phyloP scores from a whole-genome alignment of 106 monocot genomes.

The Allium cepa region DNA sequence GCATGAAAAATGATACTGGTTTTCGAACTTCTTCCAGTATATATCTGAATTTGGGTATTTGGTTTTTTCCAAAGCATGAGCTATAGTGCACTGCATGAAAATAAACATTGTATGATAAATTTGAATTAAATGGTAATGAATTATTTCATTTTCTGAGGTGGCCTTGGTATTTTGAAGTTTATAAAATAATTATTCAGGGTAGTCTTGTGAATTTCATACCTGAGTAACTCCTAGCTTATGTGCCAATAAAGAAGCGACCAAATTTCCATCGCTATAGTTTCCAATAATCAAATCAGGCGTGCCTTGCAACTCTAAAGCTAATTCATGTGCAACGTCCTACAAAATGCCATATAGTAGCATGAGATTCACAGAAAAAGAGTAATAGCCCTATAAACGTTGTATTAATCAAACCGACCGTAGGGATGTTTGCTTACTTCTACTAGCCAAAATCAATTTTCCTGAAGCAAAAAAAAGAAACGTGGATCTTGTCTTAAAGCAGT shows the following conservation, averaged over 20 bases:
- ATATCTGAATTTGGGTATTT: slow-evolving; percentile 66
- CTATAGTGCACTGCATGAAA: slow-evolving; percentile 22
- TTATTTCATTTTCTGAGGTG: background rate
- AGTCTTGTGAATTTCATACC: slow-evolving; percentile 2
- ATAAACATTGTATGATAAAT: background rate
- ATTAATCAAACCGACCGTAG: too few relatives aligned
- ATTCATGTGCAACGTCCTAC: slow-evolving; percentile 23
- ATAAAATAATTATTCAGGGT: background rate
- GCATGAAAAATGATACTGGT: slow-evolving; percentile 49
- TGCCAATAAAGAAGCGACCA: slow-evolving; percentile 24
- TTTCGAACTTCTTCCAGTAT: slow-evolving; percentile 65
- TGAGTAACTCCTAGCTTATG: slow-evolving; percentile 27
- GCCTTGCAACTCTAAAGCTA: slow-evolving; percentile 18
- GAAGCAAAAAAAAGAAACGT: too few relatives aligned
- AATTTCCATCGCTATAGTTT: slow-evolving; percentile 31
- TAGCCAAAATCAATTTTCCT: too few relatives aligned
- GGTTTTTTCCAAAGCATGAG: slow-evolving; percentile 37
- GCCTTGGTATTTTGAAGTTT: background rate
- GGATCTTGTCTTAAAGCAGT: too few relatives aligned
- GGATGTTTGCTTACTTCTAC: too few relatives aligned
- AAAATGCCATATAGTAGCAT: background rate
- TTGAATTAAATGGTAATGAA: background rate
- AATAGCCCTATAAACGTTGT: too few relatives aligned
- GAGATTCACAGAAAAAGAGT: background rate
- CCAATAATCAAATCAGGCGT: slow-evolving; percentile 29